A percentile compares a stretch with the other conserved stretches of the same genome.
These are phyloP conservation scores for Arbutus unedo DNA, from an alignment of 148 eudicot genomes.

Conservation along the genomic window DNA sequence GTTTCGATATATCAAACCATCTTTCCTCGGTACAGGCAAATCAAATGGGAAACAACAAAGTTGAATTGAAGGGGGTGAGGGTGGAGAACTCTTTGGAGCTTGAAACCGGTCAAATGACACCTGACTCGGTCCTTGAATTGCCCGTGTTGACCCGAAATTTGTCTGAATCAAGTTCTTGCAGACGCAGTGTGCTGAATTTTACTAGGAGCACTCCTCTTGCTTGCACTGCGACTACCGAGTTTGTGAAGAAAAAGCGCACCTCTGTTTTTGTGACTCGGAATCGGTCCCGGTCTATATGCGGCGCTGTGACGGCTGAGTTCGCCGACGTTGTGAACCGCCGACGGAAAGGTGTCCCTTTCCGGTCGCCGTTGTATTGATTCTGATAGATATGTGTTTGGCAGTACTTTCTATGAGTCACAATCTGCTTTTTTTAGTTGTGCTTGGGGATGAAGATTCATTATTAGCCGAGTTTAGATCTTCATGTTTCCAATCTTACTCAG, in stretches of 20 bases:
- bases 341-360: slow-evolving; percentile 41
- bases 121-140: slow-evolving; percentile 42
- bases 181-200: background rate
- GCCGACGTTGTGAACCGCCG: slow-evolving; percentile 24
- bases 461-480: background rate
- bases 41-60: slow-evolving; percentile 14
- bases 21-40: slow-evolving; percentile 18
- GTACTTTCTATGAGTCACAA: background rate
- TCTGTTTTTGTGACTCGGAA: slow-evolving; percentile 11
- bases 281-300: background rate
- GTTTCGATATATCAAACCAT: background rate
- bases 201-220: background rate
- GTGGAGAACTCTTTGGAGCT: background rate
- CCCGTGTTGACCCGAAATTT: slow-evolving; percentile 23
- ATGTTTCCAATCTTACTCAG: background rate
- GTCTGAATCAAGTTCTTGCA: slow-evolving; percentile 32
- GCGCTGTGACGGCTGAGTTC: slow-evolving; percentile 12
- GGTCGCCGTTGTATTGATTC: slow-evolving; percentile 36
- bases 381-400: background rate
- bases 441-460: background rate
- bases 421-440: background rate
- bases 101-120: slow-evolving; percentile 21
- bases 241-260: slow-evolving; percentile 44
- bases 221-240: slow-evolving; percentile 32
- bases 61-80: slow-evolving; percentile 21